Conservation (phyloP, 345 rosid genomes). For the Syzygium oleosum region DNA sequence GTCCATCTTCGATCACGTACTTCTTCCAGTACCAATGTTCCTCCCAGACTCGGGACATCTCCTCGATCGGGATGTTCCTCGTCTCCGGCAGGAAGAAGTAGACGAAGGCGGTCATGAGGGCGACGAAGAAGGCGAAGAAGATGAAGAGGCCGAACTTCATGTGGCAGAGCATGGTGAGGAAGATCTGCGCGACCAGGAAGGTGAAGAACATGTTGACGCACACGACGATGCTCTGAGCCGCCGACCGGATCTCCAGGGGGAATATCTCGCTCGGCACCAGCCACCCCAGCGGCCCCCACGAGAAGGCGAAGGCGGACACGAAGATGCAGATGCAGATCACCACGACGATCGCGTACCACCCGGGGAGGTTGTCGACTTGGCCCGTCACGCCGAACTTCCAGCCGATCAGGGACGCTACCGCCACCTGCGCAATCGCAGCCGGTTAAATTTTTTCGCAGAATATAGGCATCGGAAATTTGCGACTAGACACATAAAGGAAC, state of each 20-base stretch:
- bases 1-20: not conserved
- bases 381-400: not conserved
- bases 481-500: not conserved
- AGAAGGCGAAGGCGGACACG: conserved; percentile 14
- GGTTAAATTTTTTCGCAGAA: not conserved
- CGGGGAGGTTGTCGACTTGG: conserved; percentile 1
- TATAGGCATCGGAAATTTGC: not conserved
- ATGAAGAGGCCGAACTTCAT: not conserved
- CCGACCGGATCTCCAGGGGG: conserved; percentile 27
- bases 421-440: not conserved
- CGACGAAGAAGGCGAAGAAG: conserved; percentile 8
- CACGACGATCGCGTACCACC: conserved; percentile 2
- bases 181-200: conserved; percentile 11
- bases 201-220: conserved; percentile 14
- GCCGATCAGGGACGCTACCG: conserved; percentile 1
- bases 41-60: conserved; percentile 16
- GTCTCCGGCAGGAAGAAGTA: conserved; percentile 30
- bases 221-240: conserved; percentile 24
- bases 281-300: conserved; percentile 18
- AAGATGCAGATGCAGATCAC: conserved; percentile 8
- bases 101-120: conserved; percentile 21
- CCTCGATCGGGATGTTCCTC: conserved; percentile 18
- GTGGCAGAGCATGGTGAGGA: not conserved
- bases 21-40: conserved; percentile 16
- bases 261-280: conserved; percentile 26